Evolutionary conservation across 2,329 filamentous ascomycete species (phyloP).

Genomic region (Cladorrhinum sp.): DNA sequence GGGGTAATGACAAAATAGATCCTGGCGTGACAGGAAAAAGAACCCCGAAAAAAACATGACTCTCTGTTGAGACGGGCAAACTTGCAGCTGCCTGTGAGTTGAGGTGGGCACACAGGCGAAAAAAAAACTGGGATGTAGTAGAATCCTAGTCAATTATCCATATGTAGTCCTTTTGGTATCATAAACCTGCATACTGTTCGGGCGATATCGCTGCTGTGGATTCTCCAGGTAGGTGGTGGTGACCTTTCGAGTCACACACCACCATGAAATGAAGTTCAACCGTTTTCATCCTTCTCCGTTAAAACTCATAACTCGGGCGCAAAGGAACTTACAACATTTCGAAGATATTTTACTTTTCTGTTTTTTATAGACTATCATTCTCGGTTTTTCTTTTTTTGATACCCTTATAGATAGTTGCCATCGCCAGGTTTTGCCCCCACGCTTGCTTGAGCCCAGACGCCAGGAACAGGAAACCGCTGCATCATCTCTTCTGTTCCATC

Average conservation of each 20-base stretch:
- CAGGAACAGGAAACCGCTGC: too few relatives aligned
- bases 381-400: neutral
- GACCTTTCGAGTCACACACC: conserved; percentile 4
- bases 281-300: neutral
- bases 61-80: too few relatives aligned
- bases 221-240: neutral
- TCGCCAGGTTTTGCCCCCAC: too few relatives aligned
- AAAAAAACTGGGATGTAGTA: neutral
- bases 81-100: neutral
- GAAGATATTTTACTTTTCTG: too few relatives aligned
- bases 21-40: neutral
- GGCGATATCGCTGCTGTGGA: conserved; percentile 7
- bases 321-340: neutral
- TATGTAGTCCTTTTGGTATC: neutral
- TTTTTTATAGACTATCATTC: neutral
- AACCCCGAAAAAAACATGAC: too few relatives aligned
- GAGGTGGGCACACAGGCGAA: neutral
- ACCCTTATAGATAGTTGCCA: neutral
- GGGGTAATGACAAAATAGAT: conserved; percentile 5
- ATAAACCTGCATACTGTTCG: neutral
- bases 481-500: too few relatives aligned
- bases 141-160: neutral
- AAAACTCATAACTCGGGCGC: neutral
- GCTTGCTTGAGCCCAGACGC: too few relatives aligned
- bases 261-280: neutral